These are phyloP conservation scores for Saccharomycopsis malanga DNA, from an alignment of 805 yeast species.

Conservation along the genomic window DNA sequence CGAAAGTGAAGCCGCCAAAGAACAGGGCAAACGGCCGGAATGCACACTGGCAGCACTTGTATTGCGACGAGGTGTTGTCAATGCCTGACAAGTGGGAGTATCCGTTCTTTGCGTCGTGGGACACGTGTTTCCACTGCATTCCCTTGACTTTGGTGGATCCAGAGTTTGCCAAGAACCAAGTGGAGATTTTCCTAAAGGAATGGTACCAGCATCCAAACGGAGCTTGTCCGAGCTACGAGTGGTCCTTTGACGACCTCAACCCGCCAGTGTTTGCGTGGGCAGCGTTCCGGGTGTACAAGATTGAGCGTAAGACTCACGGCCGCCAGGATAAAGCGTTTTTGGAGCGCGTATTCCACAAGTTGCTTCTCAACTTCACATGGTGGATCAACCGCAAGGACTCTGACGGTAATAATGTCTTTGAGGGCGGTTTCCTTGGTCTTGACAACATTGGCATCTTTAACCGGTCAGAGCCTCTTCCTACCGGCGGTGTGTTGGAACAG, in stretches of 20 bases:
- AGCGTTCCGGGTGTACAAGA: constrained; percentile 76
- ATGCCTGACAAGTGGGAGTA: constrained; percentile 96
- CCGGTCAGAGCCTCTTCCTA: constrained; percentile 87
- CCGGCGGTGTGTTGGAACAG: constrained; percentile 85
- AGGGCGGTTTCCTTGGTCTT: constrained; percentile 89
- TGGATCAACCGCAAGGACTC: constrained; percentile 92
- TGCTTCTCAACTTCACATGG: constrained; percentile 88
- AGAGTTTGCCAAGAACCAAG: constrained; percentile 80
- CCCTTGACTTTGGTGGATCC: constrained; percentile 94
- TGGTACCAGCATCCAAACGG: constrained; percentile 99
- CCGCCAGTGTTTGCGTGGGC: constrained; percentile 99
- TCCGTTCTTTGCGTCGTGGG: constrained; percentile 97
- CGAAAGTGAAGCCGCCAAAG: constrained; percentile 68
- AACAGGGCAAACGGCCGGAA: constrained; percentile 85
- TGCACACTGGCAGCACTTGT: constrained; percentile 81
- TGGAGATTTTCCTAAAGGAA: constrained; percentile 79
- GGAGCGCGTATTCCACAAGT: constrained; percentile 89
- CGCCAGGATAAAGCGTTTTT: constrained; percentile 71
- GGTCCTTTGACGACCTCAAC: constrained; percentile 94
- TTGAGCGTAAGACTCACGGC: constrained; percentile 82
- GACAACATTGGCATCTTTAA: constrained; percentile 92
- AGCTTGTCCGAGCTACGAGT: constrained; percentile 94
- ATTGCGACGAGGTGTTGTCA: constrained; percentile 79
- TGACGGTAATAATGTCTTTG: constrained; percentile 83
- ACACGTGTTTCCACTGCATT: constrained; percentile 89